Evolutionary conservation across 768 basidiomycete species (phyloP).

Genomic region (Termitomyces sp.): DNA sequence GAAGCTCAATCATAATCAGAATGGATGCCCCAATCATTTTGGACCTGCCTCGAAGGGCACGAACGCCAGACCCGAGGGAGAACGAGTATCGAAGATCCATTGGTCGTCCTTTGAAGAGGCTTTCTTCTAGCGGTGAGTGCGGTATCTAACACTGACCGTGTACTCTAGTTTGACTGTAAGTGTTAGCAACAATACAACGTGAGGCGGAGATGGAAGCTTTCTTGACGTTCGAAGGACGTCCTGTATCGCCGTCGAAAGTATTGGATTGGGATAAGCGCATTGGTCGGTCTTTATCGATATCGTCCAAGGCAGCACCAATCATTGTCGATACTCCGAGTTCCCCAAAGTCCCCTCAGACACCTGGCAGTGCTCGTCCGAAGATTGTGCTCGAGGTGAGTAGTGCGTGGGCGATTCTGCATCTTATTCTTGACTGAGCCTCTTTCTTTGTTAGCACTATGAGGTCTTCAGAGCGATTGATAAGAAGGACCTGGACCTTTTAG

Average conservation of each 20-base stretch:
- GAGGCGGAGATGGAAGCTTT: slow-evolving; percentile 64
- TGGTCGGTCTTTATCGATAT: slow-evolving; percentile 18
- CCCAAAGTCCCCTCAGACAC: slow-evolving; percentile 9
- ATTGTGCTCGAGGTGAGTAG: slow-evolving; percentile 47
- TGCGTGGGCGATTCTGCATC: neutral
- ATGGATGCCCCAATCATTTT: neutral
- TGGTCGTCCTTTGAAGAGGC: slow-evolving; percentile 30
- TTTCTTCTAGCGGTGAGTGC: slow-evolving; percentile 58
- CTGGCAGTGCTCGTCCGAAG: slow-evolving; percentile 27
- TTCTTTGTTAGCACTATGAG: slow-evolving; percentile 41
- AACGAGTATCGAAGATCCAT: neutral
- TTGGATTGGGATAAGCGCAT: slow-evolving; percentile 5
- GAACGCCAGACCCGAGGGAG: neutral
- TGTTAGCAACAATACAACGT: slow-evolving; percentile 55
- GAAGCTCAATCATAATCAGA: neutral
- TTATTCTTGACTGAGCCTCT: neutral
- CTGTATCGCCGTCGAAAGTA: slow-evolving; percentile 28
- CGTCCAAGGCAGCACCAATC: slow-evolving; percentile 9
- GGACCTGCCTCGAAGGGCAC: neutral
- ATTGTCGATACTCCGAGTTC: slow-evolving; percentile 5
- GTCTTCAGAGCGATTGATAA: slow-evolving; percentile 82
- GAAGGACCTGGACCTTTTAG: slow-evolving; percentile 77
- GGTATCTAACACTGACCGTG: no score
- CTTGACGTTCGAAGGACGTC: slow-evolving; percentile 47
- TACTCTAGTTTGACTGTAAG: slow-evolving; percentile 6